These are phyloP conservation scores for Sporothrix globosa DNA, from an alignment of 2,329 filamentous ascomycete species.

Conservation along the genomic window DNA sequence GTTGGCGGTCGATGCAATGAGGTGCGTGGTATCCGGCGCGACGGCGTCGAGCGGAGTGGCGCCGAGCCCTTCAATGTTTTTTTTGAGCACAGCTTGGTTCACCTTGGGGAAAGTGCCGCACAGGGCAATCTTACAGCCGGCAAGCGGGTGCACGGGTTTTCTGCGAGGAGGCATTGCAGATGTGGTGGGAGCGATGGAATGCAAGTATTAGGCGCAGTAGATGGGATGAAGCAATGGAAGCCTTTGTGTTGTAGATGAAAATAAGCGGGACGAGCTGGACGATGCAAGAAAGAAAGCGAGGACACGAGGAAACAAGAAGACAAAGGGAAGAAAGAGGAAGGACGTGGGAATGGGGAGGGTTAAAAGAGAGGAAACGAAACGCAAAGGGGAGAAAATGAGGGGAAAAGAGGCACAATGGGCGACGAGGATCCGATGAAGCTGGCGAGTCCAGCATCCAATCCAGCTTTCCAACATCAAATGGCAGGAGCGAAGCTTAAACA, in stretches of 20 bases:
- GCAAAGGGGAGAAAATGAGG: neutral
- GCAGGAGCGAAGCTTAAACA: neutral
- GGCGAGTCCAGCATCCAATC: no score
- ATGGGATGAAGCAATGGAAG: neutral
- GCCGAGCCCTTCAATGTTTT: conserved; percentile 53
- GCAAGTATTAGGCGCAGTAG: neutral
- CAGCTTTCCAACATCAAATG: neutral
- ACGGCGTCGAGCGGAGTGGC: conserved; percentile 53
- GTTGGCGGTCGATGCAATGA: conserved; percentile 60
- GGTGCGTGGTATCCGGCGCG: conserved; percentile 56
- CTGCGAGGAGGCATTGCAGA: conserved; percentile 32
- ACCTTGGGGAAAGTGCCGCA: conserved; percentile 62
- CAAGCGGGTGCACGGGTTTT: conserved; percentile 44
- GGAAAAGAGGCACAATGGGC: neutral
- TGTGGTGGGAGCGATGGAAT: neutral
- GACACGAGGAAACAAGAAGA: neutral
- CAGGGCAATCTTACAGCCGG: conserved; percentile 57
- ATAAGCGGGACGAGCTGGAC: neutral
- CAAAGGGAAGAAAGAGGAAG: neutral
- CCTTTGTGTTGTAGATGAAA: neutral
- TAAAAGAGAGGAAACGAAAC: neutral
- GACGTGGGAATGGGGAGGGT: neutral
- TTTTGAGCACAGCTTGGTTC: conserved; percentile 56
- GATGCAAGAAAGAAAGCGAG: neutral
- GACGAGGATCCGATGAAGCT: conserved; percentile 12